phyloP scores from a whole-genome alignment of 2,329 filamentous ascomycete genomes.

The Dactylonectria estremocensis region DNA sequence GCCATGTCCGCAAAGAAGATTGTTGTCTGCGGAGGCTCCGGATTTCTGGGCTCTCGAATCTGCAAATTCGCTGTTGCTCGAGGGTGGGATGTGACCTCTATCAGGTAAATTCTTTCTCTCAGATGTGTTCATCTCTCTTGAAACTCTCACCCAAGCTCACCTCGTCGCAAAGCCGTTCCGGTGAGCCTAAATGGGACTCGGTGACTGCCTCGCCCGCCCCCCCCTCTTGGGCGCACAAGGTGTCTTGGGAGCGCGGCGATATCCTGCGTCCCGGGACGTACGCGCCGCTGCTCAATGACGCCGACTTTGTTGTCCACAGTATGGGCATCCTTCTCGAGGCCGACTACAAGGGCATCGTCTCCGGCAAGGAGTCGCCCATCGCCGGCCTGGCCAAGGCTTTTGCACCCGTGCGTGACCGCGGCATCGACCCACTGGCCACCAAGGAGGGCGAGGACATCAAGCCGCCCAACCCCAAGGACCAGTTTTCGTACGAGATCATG shows the following conservation, averaged over 20 bases:
- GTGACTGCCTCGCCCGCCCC: slow-evolving; percentile 80
- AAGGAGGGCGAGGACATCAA: slow-evolving; percentile 72
- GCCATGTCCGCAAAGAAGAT: slow-evolving; percentile 80
- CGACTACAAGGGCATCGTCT: slow-evolving; percentile 95
- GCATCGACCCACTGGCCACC: slow-evolving; percentile 79
- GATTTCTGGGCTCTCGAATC: slow-evolving; percentile 90
- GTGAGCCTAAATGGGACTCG: slow-evolving; percentile 87
- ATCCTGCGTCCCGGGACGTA: slow-evolving; percentile 89
- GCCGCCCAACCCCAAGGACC: slow-evolving; percentile 77
- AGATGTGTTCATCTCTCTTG: slow-evolving; percentile 8
- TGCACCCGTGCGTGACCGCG: slow-evolving; percentile 73
- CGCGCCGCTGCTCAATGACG: slow-evolving; percentile 79
- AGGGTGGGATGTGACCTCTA: slow-evolving; percentile 93
- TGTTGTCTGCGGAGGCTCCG: slow-evolving; percentile 93
- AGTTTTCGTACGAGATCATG: slow-evolving; percentile 97
- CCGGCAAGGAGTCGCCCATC: slow-evolving; percentile 86
- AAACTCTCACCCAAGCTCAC: slow-evolving; percentile 34
- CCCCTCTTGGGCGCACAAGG: slow-evolving; percentile 85
- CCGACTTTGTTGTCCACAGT: slow-evolving; percentile 90
- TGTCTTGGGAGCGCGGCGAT: slow-evolving; percentile 91
- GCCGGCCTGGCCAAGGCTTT: slow-evolving; percentile 86
- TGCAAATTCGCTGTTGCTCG: slow-evolving; percentile 89
- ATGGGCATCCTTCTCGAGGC: slow-evolving; percentile 98
- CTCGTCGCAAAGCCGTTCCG: slow-evolving; percentile 79
- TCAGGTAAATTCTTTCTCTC: slow-evolving; percentile 74